phyloP scores from a whole-genome alignment of 441 rosid genomes.

The Corymbia calophylla region DNA sequence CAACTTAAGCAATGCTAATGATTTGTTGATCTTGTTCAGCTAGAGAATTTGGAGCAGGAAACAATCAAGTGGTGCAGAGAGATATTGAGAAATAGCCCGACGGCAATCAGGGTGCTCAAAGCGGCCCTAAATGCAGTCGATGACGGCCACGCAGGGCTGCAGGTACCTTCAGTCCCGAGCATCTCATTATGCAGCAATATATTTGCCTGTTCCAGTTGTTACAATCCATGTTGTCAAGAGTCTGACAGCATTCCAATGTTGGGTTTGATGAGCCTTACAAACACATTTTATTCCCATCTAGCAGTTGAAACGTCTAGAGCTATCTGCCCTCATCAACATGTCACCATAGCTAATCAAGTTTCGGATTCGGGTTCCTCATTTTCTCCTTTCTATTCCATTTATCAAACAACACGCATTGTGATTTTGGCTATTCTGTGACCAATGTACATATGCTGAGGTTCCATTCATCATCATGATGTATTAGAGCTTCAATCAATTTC shows the following conservation, averaged over 20 bases:
- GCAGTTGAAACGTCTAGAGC: neutral
- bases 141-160: conserved; percentile 91
- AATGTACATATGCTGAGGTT: neutral
- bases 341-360: neutral
- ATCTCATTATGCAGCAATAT: neutral
- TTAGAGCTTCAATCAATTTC: neutral
- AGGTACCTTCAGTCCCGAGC: conserved; percentile 25
- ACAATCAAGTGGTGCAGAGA: conserved; percentile 91
- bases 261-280: neutral
- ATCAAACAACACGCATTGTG: fast-evolving
- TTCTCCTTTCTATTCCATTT: neutral
- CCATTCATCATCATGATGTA: neutral
- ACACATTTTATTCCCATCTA: neutral
- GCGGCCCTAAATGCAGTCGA: conserved; percentile 89
- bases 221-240: neutral
- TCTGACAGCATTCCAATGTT: neutral
- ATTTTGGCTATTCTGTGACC: neutral
- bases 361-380: neutral
- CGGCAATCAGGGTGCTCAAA: conserved; percentile 83
- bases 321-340: neutral
- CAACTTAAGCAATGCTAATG: neutral
- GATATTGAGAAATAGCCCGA: conserved; percentile 84
- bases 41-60: conserved; percentile 74
- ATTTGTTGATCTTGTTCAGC: conserved; percentile 20
- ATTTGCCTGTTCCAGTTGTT: neutral